These are phyloP conservation scores for Phytophthora cryptogea DNA, from an alignment of 352 stramenopile species.

Conservation along the genomic window DNA sequence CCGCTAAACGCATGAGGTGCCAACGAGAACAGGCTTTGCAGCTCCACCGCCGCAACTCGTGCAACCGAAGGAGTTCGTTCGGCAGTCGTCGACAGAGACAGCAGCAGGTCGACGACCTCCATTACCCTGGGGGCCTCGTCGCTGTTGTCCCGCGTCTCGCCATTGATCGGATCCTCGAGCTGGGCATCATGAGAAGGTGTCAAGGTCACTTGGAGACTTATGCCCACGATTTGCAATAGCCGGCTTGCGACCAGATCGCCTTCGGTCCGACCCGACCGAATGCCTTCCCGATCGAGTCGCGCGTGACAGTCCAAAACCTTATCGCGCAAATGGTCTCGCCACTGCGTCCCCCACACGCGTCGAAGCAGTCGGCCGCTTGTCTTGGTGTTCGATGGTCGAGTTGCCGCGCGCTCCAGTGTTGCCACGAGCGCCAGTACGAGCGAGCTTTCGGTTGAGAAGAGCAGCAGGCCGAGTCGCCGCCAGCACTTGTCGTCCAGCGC, in stretches of 20 bases:
- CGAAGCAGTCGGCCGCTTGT: conserved; percentile 13
- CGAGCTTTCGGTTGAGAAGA: conserved; percentile 26
- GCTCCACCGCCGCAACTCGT: conserved; percentile 11
- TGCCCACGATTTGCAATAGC: conserved; percentile 30
- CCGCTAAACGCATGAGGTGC: conserved; percentile 13
- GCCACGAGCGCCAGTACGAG: conserved; percentile 30
- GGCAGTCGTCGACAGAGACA: conserved; percentile 20
- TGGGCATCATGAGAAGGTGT: conserved; percentile 21
- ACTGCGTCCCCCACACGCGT: conserved; percentile 22
- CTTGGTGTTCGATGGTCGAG: conserved; percentile 1
- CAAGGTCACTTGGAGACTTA: conserved; percentile 27
- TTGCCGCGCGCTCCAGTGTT: conserved; percentile 20
- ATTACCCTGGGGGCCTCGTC: conserved; percentile 21
- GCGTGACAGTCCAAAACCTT: conserved; percentile 30
- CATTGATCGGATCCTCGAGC: conserved; percentile 8
- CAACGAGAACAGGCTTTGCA: conserved; percentile 25
- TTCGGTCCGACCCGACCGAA: conserved; percentile 18
- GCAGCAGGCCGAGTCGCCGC: conserved; percentile 27
- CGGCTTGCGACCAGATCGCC: conserved; percentile 28
- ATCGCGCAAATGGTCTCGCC: conserved; percentile 26
- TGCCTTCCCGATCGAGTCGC: conserved; percentile 25
- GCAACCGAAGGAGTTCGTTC: conserved; percentile 17
- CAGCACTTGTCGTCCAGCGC: conserved; percentile 27
- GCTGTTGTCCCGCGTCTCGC: not conserved
- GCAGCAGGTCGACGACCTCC: conserved; percentile 31